phyloP scores from a whole-genome alignment of 805 yeast genomes.

The Myxozyma lipomycoides region DNA sequence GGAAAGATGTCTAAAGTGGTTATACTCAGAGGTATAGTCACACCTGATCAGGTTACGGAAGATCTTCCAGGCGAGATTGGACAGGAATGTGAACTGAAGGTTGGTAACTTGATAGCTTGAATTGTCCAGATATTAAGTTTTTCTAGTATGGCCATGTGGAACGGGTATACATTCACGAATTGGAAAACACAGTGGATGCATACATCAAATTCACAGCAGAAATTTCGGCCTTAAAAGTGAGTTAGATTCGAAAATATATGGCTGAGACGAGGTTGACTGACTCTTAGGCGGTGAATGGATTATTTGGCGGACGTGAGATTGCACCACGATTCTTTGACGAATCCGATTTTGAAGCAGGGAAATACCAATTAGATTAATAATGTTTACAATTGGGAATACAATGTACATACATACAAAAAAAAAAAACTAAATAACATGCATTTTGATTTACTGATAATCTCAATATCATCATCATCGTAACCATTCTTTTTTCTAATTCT shows the following conservation, averaged over 20 bases:
- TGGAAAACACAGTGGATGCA: constrained; percentile 3
- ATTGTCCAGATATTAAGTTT: not conserved
- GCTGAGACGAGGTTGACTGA: not conserved
- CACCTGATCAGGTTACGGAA: constrained; percentile 20
- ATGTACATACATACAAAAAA: no score
- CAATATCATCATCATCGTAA: no score
- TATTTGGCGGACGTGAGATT: constrained; percentile 12
- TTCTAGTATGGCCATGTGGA: constrained; percentile 26
- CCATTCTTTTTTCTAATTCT: constrained; percentile 1
- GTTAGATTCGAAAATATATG: not conserved
- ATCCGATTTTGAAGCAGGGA: constrained; percentile 13
- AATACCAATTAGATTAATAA: not conserved
- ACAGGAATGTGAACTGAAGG: constrained; percentile 23
- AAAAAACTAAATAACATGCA: not conserved
- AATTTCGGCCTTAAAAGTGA: constrained; percentile 23
- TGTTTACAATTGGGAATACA: not conserved
- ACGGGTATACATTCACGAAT: constrained; percentile 19
- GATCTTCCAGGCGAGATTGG: constrained; percentile 24
- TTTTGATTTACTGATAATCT: no score
- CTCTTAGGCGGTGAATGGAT: constrained; percentile 22
- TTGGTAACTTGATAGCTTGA: not conserved
- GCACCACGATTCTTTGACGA: constrained; percentile 14
- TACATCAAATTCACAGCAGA: constrained; percentile 24
- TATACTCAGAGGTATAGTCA: constrained; percentile 8
- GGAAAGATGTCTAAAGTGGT: constrained; percentile 22